These are phyloP conservation scores for Suillus fuscotomentosus DNA, from an alignment of 768 basidiomycete species.

Conservation along the genomic window DNA sequence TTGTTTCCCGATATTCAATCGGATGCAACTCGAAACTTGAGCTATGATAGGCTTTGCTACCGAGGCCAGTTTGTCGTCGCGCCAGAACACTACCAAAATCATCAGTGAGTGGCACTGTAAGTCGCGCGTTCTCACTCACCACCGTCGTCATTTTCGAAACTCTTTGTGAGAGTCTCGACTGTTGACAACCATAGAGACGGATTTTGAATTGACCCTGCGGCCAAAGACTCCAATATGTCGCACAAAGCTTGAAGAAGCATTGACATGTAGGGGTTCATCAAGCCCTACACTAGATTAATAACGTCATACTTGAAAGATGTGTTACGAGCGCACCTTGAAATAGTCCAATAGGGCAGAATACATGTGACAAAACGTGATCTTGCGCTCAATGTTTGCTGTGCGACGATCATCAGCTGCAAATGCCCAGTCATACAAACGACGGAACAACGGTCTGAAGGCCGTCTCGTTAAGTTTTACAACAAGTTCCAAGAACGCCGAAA, in stretches of 20 bases:
- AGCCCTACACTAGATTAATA: slow-evolving; percentile 41
- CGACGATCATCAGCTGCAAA: slow-evolving; percentile 50
- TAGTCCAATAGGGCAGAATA: slow-evolving; percentile 76
- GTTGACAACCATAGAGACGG: slow-evolving; percentile 61
- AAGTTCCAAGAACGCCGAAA: slow-evolving; percentile 81
- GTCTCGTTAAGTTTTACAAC: slow-evolving; percentile 92
- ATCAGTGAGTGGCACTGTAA: background rate
- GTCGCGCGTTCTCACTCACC: slow-evolving; percentile 42
- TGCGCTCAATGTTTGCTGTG: slow-evolving; percentile 41
- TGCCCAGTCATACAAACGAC: slow-evolving; percentile 93
- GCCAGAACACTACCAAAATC: slow-evolving; percentile 73
- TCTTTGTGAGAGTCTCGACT: slow-evolving; percentile 61
- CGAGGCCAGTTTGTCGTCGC: slow-evolving; percentile 72
- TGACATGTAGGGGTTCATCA: slow-evolving; percentile 92
- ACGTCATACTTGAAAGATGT: background rate
- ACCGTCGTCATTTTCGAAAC: slow-evolving; percentile 76
- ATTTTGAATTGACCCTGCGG: slow-evolving; percentile 25
- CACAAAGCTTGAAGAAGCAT: slow-evolving; percentile 68
- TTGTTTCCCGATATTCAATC: slow-evolving; percentile 35
- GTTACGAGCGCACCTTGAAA: slow-evolving; percentile 68
- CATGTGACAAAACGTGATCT: slow-evolving; percentile 71
- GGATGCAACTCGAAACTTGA: slow-evolving; percentile 59
- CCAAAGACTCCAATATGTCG: slow-evolving; percentile 56
- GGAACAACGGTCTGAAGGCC: slow-evolving; percentile 88
- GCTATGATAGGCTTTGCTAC: slow-evolving; percentile 57